Conservation (phyloP, 805 yeast species). For the Candida ovalis region DNA sequence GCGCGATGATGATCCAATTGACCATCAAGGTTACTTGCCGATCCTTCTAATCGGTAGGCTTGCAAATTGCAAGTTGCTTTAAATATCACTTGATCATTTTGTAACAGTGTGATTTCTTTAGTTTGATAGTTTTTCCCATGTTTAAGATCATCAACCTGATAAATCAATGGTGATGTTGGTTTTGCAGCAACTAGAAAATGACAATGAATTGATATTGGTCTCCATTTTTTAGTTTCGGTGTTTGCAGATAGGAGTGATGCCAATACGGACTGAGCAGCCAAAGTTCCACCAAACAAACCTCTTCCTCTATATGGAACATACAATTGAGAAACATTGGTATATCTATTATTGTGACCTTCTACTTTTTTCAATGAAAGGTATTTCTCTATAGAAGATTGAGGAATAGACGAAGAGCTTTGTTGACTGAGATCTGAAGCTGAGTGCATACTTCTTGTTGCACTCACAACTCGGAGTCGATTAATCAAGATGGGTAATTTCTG, state of each 20-base stretch:
- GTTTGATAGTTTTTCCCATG: slow-evolving; percentile 51
- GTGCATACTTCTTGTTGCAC: neutral
- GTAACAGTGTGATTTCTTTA: slow-evolving; percentile 52
- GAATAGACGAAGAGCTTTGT: neutral
- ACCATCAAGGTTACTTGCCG: slow-evolving; percentile 28
- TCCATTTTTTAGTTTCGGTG: slow-evolving; percentile 30
- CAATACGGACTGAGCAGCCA: slow-evolving; percentile 59
- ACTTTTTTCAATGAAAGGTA: slow-evolving; percentile 22
- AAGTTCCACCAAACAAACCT: slow-evolving; percentile 70
- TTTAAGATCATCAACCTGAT: slow-evolving; percentile 49
- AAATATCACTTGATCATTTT: slow-evolving; percentile 47
- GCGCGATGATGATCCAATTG: slow-evolving; percentile 27
- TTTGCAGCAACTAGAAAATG: slow-evolving; percentile 58
- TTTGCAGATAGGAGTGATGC: slow-evolving; percentile 55
- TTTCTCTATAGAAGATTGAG: slow-evolving; percentile 15
- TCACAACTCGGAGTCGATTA: neutral
- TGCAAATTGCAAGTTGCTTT: slow-evolving; percentile 49
- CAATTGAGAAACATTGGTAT: slow-evolving; percentile 23
- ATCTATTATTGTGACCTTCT: slow-evolving; percentile 15
- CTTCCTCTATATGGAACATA: slow-evolving; percentile 50
- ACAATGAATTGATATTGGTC: slow-evolving; percentile 60
- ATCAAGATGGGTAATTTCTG: neutral
- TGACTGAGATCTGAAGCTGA: neutral
- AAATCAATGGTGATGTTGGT: slow-evolving; percentile 42
- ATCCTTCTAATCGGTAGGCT: slow-evolving; percentile 28